Conservation (phyloP, 1,139 yeast species). For the Eremothecium sinecaudum region DNA sequence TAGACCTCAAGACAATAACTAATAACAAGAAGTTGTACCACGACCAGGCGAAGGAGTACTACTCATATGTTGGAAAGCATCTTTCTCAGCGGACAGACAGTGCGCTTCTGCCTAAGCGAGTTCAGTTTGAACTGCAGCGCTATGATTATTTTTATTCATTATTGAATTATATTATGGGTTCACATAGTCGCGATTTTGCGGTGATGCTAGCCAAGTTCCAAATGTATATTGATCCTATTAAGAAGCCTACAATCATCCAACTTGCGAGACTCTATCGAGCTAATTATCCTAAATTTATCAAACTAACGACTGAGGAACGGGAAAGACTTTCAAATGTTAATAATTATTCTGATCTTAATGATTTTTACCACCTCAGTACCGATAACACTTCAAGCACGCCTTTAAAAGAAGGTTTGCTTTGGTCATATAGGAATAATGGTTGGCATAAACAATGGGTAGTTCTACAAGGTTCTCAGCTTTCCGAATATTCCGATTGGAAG, state of each 20-base stretch:
- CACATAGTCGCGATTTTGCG: constrained; percentile 4
- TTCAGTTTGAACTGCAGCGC: constrained; percentile 53
- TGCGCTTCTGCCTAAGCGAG: constrained; percentile 5
- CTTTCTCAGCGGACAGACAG: constrained; percentile 7
- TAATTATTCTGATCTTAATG: constrained; percentile 7
- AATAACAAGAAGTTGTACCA: constrained; percentile 14
- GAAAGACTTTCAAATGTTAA: constrained; percentile 5
- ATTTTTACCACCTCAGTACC: constrained; percentile 2
- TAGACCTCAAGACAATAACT: constrained; percentile 15
- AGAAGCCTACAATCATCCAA: not conserved
- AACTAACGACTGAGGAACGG: constrained; percentile 2
- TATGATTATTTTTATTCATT: constrained; percentile 63
- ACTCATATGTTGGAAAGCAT: constrained; percentile 24
- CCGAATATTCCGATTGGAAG: constrained; percentile 78
- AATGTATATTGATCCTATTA: constrained; percentile 1
- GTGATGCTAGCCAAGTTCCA: constrained; percentile 1
- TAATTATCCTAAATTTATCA: not conserved
- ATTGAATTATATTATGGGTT: constrained; percentile 33
- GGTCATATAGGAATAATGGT: constrained; percentile 53
- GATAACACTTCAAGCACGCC: constrained; percentile 5
- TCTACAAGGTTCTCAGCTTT: constrained; percentile 52
- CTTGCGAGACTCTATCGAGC: constrained; percentile 4
- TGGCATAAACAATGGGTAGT: constrained; percentile 94
- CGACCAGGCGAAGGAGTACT: constrained; percentile 59
- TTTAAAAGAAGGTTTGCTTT: constrained; percentile 48